phyloP scores from a whole-genome alignment of 2,329 filamentous ascomycete genomes.

The Phialemonium atrogriseum region DNA sequence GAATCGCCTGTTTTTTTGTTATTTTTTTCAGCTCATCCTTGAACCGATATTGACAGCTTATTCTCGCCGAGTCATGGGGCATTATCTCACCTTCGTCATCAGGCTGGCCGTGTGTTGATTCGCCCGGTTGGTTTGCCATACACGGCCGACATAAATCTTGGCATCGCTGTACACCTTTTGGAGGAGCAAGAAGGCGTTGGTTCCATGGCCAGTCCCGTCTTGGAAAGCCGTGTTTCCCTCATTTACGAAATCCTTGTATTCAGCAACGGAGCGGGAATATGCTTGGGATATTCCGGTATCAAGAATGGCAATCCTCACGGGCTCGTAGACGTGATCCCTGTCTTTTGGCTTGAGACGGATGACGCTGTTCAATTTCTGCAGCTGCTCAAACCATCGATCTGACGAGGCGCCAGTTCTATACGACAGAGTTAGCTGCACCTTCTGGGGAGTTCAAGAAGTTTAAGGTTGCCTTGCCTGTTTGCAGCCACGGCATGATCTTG shows the following conservation, averaged over 20 bases:
- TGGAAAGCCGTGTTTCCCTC: background rate
- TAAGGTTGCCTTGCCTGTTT: background rate
- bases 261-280: background rate
- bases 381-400: slow-evolving; percentile 3
- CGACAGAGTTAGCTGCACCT: background rate
- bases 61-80: too few species aligned
- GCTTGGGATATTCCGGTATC: slow-evolving; percentile 3
- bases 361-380: slow-evolving; percentile 4
- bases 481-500: background rate
- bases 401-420: background rate
- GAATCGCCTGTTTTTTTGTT: slow-evolving; percentile 2
- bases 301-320: slow-evolving; percentile 4
- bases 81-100: too few species aligned
- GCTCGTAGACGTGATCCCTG: slow-evolving; percentile 2
- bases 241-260: slow-evolving; percentile 5
- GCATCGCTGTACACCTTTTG: slow-evolving; percentile 5
- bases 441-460: background rate
- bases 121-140: background rate
- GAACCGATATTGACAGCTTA: too few species aligned
- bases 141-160: slow-evolving; percentile 4
- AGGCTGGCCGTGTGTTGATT: background rate
- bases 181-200: slow-evolving; percentile 2
- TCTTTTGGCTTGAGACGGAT: slow-evolving; percentile 1
- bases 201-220: slow-evolving; percentile 5
- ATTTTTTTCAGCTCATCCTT: background rate